Base-by-base conservation (phyloP, 2,329 filamentous ascomycete genomes). In the Daldinia eschscholtzii region DNA sequence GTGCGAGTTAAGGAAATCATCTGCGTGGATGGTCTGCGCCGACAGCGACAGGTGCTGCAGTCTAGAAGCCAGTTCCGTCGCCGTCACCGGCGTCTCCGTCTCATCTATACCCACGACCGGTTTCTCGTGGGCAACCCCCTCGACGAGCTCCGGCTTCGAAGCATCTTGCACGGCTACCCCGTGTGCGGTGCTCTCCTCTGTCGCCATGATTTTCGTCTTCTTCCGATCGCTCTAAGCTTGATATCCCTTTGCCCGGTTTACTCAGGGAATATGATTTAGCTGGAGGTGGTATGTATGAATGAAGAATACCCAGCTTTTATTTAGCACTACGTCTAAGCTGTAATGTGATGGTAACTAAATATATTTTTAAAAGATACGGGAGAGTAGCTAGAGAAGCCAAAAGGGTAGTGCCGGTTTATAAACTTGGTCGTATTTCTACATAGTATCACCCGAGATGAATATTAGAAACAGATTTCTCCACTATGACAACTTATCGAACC, bases 1-100 rank as follows among this genome's bases (percentile, higher is more conserved):
- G 73, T 92, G 88, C 37, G 85, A 81, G 80, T 93, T 93, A 75
- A 96, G 86, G 74, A 84, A 85, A 81, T 97, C 91, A 76, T 97
- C 94, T 70, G 92, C 93, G 79, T 97, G 94, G 70, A 97, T 84
- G n/a, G 92, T 88, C 63, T 88, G 86, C 5, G 93, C 93, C 6
- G 92, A 87, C 56, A 92, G 82, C 4, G 88, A 85, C 57, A 88
- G 80, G 65, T 79, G 68, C 68, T 77, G 78, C 7, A 76, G 67
- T 52, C 72, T 74, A 48, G 81, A 80, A 18, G 77, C 77, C 20
- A 76, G 71, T 10, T 70, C 64, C 7, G 77, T 75, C 6, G 76
- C 61, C 37, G 74, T 75, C 18, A 28, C 50, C 5, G 64, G 62
- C 1, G 39, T 33, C 4, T 61, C 13, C 64, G 57, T 15, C 46